Evolutionary conservation across 208 protist genomes (phyloP), one percentile per base, ranked within the genome.

Genomic region (Leishmania amazonensis): DNA sequence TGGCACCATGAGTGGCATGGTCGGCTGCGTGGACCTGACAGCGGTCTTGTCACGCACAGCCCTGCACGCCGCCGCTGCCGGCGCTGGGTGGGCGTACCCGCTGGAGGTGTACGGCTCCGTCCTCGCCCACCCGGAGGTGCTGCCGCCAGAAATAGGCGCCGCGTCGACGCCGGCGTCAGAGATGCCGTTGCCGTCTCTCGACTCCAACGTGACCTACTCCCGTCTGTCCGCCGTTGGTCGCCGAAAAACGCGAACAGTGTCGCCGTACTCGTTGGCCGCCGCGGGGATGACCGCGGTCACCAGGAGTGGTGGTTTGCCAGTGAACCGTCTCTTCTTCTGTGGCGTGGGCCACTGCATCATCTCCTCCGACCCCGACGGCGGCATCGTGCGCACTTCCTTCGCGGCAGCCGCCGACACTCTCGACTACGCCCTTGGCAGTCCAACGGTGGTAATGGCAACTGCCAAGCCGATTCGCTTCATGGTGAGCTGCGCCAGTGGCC

Each of bases 1-100:
- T 73, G 94, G 94, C 75, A 95, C 93, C 1, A 60, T 86, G 35
- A 88, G 90, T 40, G 94, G 94, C 19, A 89, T 82, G 15, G 67
- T 96, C 45, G 94, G 91, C n/a, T 90, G 85, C 54, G 86, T 97
- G 60, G 91, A 96, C 67, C 81, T 97, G 42, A 78, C 90, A 0
- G 80, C 85, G 31, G 88, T 93, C 70, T 80, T 97, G 38, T 80
- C 85, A 21, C 84, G 85, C 73, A 88, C 80, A 21, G 79, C 89
- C 57, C 76, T 96, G 74, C 78, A 95, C 38, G 86, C 88, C 9
- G 90, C 90, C 35, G 78, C 81, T 3, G 51, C 77, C 21, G 81
- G 77, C 53, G 79, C 78, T 21, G 64, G 83, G 19, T 75, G 78
- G 57, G 80, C 77, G 49, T 85, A 83, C 58, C 88, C 90, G 45